Base-by-base conservation (phyloP, 495 filamentous ascomycete species). In the Copromyces sp. region DNA sequence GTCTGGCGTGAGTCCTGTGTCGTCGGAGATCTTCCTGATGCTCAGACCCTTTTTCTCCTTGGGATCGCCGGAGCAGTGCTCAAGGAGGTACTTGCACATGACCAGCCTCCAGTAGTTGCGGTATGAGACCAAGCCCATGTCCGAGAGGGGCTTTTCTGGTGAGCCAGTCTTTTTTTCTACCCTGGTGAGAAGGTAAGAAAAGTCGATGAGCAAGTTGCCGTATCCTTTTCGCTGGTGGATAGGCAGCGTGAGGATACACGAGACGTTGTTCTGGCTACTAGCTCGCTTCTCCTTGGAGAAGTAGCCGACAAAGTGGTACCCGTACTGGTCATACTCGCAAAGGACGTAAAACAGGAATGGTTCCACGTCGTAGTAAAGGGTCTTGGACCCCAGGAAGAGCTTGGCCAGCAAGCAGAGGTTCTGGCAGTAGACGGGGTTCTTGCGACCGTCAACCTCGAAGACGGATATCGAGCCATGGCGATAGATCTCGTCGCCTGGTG, bases 221-320 rank as follows among this genome's bases (percentile, higher is more conserved):
- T 98, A 99, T 73, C 95, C 95, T 81, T 97, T 97, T 16, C 95
- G 92, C 78, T 98, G 95, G 75, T 98, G 94, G 47, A 97, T 98
- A 0, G 95, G 95, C 37, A 99, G 84, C 0, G 95, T 97, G 29
- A 98, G 85, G 77, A 99, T 99, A 80, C 95, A 99, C 39, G 94
- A 97, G 29, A 99, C 95, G 75, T 99, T 99, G 78, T 98, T 97
- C 73, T 92, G 91, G 61, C 92, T 94, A 79, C 92, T 95, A 4
- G 92, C 92, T n/a, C 95, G 89, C 82, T 99, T 99, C 80, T 99
- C 95, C 83, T 99, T 99, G 71, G 96, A 98, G 78, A 99, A 99
- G 79, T 99, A 99, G 20, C 95, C 95, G 59, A 99, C 96, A 77
- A 99, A 98, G 80, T 98, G 95, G 78, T 94, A 98, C 24, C 95